Percentiles rank a stretch among this genome's conserved stretches.
phyloP scores from a whole-genome alignment of 2,329 filamentous ascomycete genomes.

The Hawksworthiomyces lignivorus region DNA sequence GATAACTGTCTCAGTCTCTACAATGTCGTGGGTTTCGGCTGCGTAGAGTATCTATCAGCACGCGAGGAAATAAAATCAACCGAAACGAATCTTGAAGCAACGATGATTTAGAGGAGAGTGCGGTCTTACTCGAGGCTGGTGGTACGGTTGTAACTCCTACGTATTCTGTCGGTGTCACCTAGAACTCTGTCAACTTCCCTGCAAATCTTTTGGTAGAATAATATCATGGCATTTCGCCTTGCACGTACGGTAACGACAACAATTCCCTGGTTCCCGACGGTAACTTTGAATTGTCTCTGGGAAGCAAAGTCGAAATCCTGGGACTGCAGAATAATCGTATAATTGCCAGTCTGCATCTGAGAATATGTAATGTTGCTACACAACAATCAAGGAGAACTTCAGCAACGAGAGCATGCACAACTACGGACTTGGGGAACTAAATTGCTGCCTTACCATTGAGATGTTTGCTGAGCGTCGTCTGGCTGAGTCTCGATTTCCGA shows the following conservation, averaged over 20 bases:
- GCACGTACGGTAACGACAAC: constrained; percentile 11
- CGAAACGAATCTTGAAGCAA: too few species aligned
- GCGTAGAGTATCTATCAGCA: background rate
- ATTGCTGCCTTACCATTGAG: constrained; percentile 1
- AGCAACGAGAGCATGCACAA: too few species aligned
- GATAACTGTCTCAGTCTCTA: constrained; percentile 6
- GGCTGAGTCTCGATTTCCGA: constrained; percentile 12
- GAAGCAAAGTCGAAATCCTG: constrained; percentile 17
- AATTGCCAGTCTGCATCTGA: constrained; percentile 9
- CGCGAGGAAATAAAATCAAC: too few species aligned
- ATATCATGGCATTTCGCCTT: too few species aligned
- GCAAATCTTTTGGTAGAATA: too few species aligned
- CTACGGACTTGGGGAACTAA: too few species aligned
- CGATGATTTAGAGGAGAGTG: too few species aligned
- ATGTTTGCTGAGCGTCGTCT: constrained; percentile 10
- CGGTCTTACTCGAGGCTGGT: constrained; percentile 9
- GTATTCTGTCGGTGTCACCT: constrained; percentile 14
- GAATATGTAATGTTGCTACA: constrained; percentile 6
- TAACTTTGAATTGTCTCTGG: constrained; percentile 16
- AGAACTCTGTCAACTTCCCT: background rate
- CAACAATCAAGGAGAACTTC: too few species aligned
- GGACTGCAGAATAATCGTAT: constrained; percentile 19
- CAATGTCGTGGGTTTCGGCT: constrained; percentile 5
- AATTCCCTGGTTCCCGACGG: constrained; percentile 12
- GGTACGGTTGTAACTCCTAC: constrained; percentile 16